Base-by-base conservation (phyloP, 1,284 basidiomycete species). In the Testicularia cyperi region DNA sequence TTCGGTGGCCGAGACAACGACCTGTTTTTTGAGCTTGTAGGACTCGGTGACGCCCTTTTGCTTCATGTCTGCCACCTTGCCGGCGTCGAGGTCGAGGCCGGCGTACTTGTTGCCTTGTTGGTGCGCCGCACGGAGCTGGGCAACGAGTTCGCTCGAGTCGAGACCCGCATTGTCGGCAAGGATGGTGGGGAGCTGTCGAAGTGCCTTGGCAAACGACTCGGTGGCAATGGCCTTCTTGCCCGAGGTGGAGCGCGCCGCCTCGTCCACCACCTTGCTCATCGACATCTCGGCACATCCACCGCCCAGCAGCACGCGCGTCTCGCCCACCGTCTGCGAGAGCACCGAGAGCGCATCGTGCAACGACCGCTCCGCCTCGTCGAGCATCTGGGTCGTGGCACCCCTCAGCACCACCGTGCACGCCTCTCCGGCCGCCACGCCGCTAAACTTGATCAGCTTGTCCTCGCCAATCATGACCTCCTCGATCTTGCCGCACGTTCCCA, bases 391-490 rank as follows among this genome's bases (percentile, higher is more conserved):
- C 21, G 95, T 98, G 8, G 92, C 95, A 18, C 95, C 95, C 18
- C 94, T 88, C 4, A 99, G 83, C 12, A 99, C 92, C 36, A 98
- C 92, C 0, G 95, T 99, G 78, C 95, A 98, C n/a, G 95, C 95
- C 78, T 96, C 86, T 20, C 94, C 94, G 21, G 94, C 92, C 12
- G 92, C 92, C 28, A 98, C 94, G 30, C 94, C 95, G 5, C 92
- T 96, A 81, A 99, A 98, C 80, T 97, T 97, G 82, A 97, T 95
- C 56, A 98, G 82, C 90, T 96, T 74, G 80, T 98, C 94, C 80
- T 99, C 95, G 28, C 95, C 95, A 67, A 99, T 97, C 84, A 98
- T 97, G 65, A 98, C 87, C 80, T 99, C 95, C 79, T 98, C 92
- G 56, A 99, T 97, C 53, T 90, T 77, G 57, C 96, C 92, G 77